These are phyloP conservation scores for Aegilops longissima DNA, from an alignment of 176 grass and related monocot genomes.

Conservation along the genomic window DNA sequence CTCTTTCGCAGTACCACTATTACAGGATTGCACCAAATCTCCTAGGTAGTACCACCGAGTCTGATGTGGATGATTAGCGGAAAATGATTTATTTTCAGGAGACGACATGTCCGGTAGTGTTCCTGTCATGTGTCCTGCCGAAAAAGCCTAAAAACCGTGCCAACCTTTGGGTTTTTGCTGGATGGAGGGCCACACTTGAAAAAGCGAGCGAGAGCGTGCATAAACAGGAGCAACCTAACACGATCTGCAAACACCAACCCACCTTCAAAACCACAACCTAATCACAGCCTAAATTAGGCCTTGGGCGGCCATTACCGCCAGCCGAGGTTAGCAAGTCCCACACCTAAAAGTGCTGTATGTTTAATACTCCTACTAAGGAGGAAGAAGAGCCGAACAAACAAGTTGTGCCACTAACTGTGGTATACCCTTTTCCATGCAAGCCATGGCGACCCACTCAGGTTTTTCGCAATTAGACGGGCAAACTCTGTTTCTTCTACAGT, in stretches of 20 bases:
- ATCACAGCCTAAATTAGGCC: constrained; percentile 47
- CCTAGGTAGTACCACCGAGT: not conserved
- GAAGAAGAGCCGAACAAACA: not conserved
- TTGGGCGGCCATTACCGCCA: constrained; percentile 44
- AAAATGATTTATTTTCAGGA: constrained; percentile 22
- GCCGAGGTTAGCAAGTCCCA: constrained; percentile 29
- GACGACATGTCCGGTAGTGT: constrained; percentile 34
- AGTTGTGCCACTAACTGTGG: not conserved
- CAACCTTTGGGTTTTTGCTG: constrained; percentile 22
- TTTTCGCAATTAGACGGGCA: not conserved
- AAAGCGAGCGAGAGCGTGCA: constrained; percentile 13
- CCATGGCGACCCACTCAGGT: not conserved
- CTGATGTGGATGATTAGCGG: not conserved
- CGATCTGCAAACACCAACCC: constrained; percentile 50
- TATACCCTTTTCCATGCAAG: constrained; percentile 4
- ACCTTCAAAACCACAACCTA: constrained; percentile 35
- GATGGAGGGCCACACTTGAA: not conserved
- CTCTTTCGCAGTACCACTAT: not conserved
- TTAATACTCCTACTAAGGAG: not conserved
- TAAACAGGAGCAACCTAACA: constrained; percentile 42
- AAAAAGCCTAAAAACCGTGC: constrained; percentile 43
- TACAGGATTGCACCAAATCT: not conserved
- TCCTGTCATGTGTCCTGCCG: constrained; percentile 36
- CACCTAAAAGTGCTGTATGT: constrained; percentile 28
- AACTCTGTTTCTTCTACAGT: not conserved